Evolutionary conservation across 176 grass and related monocot genomes (phyloP), one percentile per base, ranked within the genome.

Genomic region (Otatea glauca): DNA sequence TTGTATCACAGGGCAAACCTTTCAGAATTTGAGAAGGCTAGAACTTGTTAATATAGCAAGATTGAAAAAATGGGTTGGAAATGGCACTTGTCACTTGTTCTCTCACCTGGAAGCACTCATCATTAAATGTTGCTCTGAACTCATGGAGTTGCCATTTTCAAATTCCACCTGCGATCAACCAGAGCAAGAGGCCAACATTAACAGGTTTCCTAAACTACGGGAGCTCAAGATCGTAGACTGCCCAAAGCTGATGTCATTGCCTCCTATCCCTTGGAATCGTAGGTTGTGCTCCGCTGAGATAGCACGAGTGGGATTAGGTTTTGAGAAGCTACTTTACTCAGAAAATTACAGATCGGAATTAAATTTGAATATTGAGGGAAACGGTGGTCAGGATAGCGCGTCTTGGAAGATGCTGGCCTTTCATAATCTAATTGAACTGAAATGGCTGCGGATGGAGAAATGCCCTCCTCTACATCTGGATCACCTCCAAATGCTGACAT

Each of bases 371-470:
- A 38, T 81, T 9, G 0, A 0, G 0, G 60, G 70, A 38, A 59
- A 35, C 4, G 14, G 0, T 20, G 41, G 0, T 39, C 0, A 0
- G 0, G 3, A 14, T 6, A 5, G 3, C 0, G 0, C 1, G 10
- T 23, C 74, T 0, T 86, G 78, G 60, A 45, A 39, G 0, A 0
- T 14, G 18, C 1, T 87, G 0, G 27, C 0, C 10, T 87, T 87
- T 2, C 0, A 7, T 50, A 87, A 76, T 5, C 20, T 82, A 0
- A 5, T 6, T 7, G 9, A 13, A 7, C 41, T 87, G 0, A 0
- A 4, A 27, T 0, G 0, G 24, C 1, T 82, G 21, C 0, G 0
- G 0, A 27, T 76, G 1, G 0, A 0, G 0, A 21, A 15, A 0
- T 75, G 49, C 1, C 27, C 27, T 23, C 14, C 38, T 47, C 3